Conservation (phyloP, 2,329 filamentous ascomycete species). For the Tolypocladium nubicola region DNA sequence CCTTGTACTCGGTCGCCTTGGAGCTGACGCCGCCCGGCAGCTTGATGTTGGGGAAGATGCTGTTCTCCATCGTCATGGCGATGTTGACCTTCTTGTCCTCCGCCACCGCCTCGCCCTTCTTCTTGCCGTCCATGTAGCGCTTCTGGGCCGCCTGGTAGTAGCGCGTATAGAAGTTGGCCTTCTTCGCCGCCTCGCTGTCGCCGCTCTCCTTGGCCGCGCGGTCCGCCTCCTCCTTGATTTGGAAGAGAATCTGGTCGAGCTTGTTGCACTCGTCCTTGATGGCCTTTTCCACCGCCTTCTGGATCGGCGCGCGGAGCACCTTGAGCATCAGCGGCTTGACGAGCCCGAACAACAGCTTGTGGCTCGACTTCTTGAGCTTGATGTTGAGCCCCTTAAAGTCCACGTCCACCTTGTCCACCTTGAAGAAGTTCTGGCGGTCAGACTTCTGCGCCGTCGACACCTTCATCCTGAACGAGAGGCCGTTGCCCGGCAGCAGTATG, state of each 20-base stretch:
- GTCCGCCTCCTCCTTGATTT: conserved; percentile 76
- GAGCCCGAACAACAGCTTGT: conserved; percentile 79
- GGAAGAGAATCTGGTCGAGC: conserved; percentile 61
- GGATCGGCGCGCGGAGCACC: conserved; percentile 70
- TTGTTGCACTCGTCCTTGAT: conserved; percentile 75
- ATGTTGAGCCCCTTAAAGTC: conserved; percentile 73
- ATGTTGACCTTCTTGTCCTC: conserved; percentile 58
- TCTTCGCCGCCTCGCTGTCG: conserved; percentile 52
- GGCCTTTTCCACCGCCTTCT: conserved; percentile 81
- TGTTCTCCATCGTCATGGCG: conserved; percentile 61
- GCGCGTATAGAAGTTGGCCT: conserved; percentile 75
- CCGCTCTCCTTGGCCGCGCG: conserved; percentile 49
- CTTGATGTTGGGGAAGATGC: conserved; percentile 76
- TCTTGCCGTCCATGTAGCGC: conserved; percentile 62
- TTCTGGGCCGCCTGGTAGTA: conserved; percentile 70
- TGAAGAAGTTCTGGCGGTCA: conserved; percentile 80
- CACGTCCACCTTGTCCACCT: conserved; percentile 80
- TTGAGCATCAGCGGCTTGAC: conserved; percentile 83
- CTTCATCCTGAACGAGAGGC: conserved; percentile 86
- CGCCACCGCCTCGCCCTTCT: conserved; percentile 55
- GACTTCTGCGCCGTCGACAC: conserved; percentile 68
- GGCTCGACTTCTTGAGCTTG: conserved; percentile 88
- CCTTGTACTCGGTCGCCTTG: conserved; percentile 90
- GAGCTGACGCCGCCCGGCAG: conserved; percentile 75
- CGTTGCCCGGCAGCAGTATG: conserved; percentile 75